Percentiles rank a stretch among this genome's conserved stretches.
These are phyloP conservation scores for Hericium erinaceus DNA, from an alignment of 768 basidiomycete species.

Conservation along the genomic window DNA sequence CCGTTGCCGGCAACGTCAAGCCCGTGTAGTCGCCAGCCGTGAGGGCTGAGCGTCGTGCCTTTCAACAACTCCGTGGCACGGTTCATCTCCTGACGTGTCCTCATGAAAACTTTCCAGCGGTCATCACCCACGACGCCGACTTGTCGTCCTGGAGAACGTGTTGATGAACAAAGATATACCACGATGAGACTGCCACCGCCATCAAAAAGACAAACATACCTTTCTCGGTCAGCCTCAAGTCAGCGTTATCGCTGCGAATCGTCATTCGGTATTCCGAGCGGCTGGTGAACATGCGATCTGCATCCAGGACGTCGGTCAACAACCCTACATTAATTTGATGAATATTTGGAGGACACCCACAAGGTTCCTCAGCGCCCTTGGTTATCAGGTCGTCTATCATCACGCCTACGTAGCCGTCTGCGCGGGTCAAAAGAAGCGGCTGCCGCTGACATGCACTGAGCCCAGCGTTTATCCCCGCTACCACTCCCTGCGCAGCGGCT, in stretches of 20 bases:
- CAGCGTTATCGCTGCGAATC: conserved; percentile 83
- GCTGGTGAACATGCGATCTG: conserved; percentile 92
- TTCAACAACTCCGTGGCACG: conserved; percentile 27
- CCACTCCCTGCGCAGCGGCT: conserved; percentile 82
- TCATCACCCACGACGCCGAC: conserved; percentile 33
- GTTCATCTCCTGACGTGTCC: conserved; percentile 25
- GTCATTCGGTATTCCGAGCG: conserved; percentile 87
- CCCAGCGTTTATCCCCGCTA: conserved; percentile 87
- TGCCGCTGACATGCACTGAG: conserved; percentile 46
- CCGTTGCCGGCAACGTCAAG: conserved; percentile 35
- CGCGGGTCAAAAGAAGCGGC: conserved; percentile 63
- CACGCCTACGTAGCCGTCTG: conserved; percentile 81
- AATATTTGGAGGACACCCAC: conserved; percentile 32
- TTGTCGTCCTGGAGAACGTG: conserved; percentile 22
- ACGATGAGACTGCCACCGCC: background rate
- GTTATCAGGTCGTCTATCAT: conserved; percentile 88
- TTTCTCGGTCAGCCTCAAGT: conserved; percentile 69
- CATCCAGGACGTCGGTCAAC: background rate
- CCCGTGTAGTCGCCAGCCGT: conserved; percentile 37
- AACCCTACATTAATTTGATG: background rate
- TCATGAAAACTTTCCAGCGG: conserved; percentile 33
- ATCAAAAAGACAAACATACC: conserved; percentile 29
- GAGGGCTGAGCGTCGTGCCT: conserved; percentile 29
- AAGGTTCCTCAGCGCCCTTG: conserved; percentile 88
- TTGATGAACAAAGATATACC: background rate